phyloP scores from a whole-genome alignment of 2,329 filamentous ascomycete genomes.

The Monilinia vaccinii-corymbosi region DNA sequence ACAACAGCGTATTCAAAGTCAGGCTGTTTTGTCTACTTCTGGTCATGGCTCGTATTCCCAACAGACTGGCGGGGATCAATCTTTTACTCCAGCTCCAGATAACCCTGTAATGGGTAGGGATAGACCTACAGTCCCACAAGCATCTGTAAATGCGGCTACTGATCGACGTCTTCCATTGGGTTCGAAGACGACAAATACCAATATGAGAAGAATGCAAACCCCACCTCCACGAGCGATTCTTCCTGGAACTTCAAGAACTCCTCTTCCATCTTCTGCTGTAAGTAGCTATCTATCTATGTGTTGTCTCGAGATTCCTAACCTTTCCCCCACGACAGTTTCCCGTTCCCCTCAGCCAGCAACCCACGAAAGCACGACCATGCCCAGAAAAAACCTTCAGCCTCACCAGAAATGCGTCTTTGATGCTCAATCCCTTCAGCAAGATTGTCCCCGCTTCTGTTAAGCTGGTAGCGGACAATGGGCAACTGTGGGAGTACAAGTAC shows the following conservation, averaged over 20 bases:
- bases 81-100: neutral
- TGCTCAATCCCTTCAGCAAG: neutral
- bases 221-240: neutral
- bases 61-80: neutral
- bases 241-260: no score
- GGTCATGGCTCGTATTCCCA: no score
- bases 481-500: constrained; percentile 1
- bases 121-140: neutral
- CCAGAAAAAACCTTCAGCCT: neutral
- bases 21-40: neutral
- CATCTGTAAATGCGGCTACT: neutral
- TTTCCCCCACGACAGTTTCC: neutral
- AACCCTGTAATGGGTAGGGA: neutral
- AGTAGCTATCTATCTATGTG: neutral
- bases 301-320: neutral
- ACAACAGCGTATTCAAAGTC: neutral
- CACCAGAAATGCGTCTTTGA: neutral
- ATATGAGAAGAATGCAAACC: neutral
- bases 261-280: neutral
- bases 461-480: neutral
- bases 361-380: neutral
- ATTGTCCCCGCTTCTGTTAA: neutral
- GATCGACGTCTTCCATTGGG: neutral
- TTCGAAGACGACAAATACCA: neutral
- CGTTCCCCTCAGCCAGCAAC: neutral